A percentile compares a stretch with the other conserved stretches of the same genome.
Conservation (phyloP, 495 filamentous ascomycete genomes). For the Staphylotrichum tortipilum region DNA sequence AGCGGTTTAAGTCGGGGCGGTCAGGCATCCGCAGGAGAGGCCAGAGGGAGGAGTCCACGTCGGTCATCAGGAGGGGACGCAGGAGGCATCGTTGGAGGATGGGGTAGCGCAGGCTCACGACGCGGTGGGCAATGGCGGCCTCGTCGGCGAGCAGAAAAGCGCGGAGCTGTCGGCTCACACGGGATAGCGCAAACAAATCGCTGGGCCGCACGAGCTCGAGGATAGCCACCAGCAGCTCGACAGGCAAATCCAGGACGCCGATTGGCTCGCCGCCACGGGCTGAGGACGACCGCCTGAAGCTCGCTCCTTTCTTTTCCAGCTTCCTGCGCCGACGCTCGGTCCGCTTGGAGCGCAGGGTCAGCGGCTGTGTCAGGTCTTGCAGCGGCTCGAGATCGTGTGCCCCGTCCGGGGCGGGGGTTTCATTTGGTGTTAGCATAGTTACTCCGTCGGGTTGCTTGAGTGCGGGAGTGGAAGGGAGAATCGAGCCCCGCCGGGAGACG, state of each 20-base stretch:
- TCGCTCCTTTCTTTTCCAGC: constrained; percentile 29
- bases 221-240: constrained; percentile 41
- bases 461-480: no score
- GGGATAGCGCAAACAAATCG: constrained; percentile 37
- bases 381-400: neutral
- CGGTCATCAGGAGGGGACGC: constrained; percentile 33
- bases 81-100: constrained; percentile 41
- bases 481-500: no score
- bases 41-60: constrained; percentile 30
- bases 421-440: neutral
- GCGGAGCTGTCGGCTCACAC: constrained; percentile 28
- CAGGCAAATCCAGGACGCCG: constrained; percentile 36
- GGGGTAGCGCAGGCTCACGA: constrained; percentile 37
- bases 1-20: constrained; percentile 27
- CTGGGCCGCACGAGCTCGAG: constrained; percentile 35
- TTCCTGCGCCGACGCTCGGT: constrained; percentile 39
- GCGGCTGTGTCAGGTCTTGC: constrained; percentile 16
- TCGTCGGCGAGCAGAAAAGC: constrained; percentile 35
- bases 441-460: no score
- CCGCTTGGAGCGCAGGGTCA: constrained; percentile 41
- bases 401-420: neutral
- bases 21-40: constrained; percentile 24
- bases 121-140: constrained; percentile 25
- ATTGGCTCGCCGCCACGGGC: neutral
- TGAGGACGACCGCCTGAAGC: neutral